Percentiles rank a stretch among this genome's conserved stretches.
Conservation (phyloP, 2,329 filamentous ascomycete genomes). For the Colletotrichum endophyticum region DNA sequence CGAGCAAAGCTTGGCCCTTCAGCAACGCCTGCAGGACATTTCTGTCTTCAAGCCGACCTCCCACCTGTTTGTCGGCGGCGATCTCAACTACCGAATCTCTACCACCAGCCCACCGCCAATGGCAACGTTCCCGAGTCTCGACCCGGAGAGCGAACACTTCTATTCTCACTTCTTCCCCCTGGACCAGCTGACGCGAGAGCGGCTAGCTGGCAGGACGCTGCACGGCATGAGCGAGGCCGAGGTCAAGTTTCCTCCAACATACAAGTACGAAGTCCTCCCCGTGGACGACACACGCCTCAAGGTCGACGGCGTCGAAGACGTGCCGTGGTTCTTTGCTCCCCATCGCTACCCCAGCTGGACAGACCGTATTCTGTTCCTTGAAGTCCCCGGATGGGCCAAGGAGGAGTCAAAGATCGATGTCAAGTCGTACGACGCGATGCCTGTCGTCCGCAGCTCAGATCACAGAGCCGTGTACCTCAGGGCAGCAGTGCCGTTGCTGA, state of each 20-base stretch:
- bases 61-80: constrained; percentile 86
- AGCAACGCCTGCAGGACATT: constrained; percentile 55
- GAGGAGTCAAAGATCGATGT: constrained; percentile 49
- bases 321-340: constrained; percentile 74
- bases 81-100: constrained; percentile 93
- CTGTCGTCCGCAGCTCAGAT: constrained; percentile 82
- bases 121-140: constrained; percentile 68
- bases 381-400: constrained; percentile 59
- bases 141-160: constrained; percentile 61
- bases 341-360: constrained; percentile 94
- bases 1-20: constrained; percentile 38
- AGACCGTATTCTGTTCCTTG: constrained; percentile 84
- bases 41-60: constrained; percentile 77
- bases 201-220: constrained; percentile 69
- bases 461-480: constrained; percentile 84
- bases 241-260: constrained; percentile 87
- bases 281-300: constrained; percentile 26
- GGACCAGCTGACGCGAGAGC: constrained; percentile 83
- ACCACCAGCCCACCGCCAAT: constrained; percentile 64
- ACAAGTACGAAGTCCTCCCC: constrained; percentile 75
- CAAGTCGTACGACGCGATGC: constrained; percentile 75
- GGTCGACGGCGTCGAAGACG: constrained; percentile 29
- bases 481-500: constrained; percentile 66
- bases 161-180: constrained; percentile 70
- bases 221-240: constrained; percentile 79